phyloP scores from a whole-genome alignment of 176 grass and related monocot genomes.

The Phoenix dactylifera region DNA sequence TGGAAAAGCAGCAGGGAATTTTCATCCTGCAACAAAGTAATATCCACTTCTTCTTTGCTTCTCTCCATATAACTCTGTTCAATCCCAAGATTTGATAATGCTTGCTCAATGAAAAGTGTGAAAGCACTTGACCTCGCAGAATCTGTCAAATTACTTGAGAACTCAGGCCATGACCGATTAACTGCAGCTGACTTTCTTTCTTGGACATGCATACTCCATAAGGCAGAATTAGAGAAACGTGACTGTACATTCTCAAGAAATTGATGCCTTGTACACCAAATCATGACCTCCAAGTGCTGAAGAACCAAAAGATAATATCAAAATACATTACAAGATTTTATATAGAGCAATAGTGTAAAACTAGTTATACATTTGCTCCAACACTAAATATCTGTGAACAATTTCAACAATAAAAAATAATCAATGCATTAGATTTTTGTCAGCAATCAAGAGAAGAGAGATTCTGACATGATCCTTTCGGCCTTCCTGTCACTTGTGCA shows the following conservation, averaged over 20 bases:
- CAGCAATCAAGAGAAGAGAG: too few relatives aligned
- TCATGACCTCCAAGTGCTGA: slow-evolving; percentile 93
- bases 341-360: too few relatives aligned
- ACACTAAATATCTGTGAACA: too few relatives aligned
- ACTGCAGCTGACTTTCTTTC: slow-evolving; percentile 55
- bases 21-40: slow-evolving; percentile 49
- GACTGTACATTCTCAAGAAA: slow-evolving; percentile 54
- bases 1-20: slow-evolving; percentile 44
- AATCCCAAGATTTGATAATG: slow-evolving; percentile 66
- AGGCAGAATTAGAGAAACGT: slow-evolving; percentile 29
- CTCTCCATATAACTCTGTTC: slow-evolving; percentile 32
- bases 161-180: slow-evolving; percentile 51
- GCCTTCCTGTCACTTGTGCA: too few relatives aligned
- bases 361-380: too few relatives aligned
- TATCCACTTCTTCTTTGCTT: slow-evolving; percentile 36
- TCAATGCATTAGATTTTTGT: too few relatives aligned
- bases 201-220: slow-evolving; percentile 55
- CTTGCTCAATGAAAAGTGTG: slow-evolving; percentile 86
- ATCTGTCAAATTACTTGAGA: slow-evolving; percentile 28
- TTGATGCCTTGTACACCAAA: slow-evolving; percentile 75
- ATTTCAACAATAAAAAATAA: too few relatives aligned
- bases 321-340: too few relatives aligned
- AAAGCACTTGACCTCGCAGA: slow-evolving; percentile 21
- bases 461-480: too few relatives aligned
- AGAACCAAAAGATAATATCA: slow-evolving; percentile 9